Conservation (phyloP, 768 basidiomycete species). For the Phylloporus sp. region DNA sequence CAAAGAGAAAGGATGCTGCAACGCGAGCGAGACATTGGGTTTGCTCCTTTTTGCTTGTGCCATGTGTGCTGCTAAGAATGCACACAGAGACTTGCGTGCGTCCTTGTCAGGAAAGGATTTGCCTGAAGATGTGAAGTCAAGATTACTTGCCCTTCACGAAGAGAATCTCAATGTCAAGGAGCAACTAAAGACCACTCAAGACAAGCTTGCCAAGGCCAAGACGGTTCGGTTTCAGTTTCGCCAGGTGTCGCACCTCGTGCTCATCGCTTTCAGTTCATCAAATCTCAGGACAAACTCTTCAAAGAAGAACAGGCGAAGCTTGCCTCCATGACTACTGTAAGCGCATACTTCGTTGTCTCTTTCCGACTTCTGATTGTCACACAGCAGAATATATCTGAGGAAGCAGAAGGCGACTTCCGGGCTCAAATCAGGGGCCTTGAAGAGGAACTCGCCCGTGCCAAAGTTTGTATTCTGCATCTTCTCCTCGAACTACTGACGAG, state of each 20-base stretch:
- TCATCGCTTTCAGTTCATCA: slow-evolving; percentile 68
- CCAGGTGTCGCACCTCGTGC: not conserved
- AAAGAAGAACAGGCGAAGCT: slow-evolving; percentile 71
- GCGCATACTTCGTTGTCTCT: slow-evolving; percentile 14
- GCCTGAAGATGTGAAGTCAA: slow-evolving; percentile 76
- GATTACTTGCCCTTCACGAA: slow-evolving; percentile 70
- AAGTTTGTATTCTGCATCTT: slow-evolving; percentile 32
- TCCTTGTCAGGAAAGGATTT: slow-evolving; percentile 72
- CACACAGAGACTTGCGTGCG: slow-evolving; percentile 65
- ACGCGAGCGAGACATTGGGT: slow-evolving; percentile 84
- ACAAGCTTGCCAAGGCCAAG: slow-evolving; percentile 78
- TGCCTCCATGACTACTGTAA: slow-evolving; percentile 42
- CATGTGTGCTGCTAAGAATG: not conserved
- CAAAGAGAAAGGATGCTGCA: slow-evolving; percentile 84
- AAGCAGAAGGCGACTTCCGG: slow-evolving; percentile 62
- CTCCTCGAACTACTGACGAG: slow-evolving; percentile 3
- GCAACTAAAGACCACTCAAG: slow-evolving; percentile 61
- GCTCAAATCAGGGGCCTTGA: slow-evolving; percentile 61
- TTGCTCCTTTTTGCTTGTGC: slow-evolving; percentile 18
- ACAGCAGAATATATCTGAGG: slow-evolving; percentile 56
- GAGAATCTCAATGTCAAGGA: slow-evolving; percentile 70
- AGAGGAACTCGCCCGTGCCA: slow-evolving; percentile 57
- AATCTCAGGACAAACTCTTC: slow-evolving; percentile 84
- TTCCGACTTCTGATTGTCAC: slow-evolving; percentile 6
- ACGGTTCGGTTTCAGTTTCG: slow-evolving; percentile 39